These are phyloP conservation scores for Hevea brasiliensis DNA, from an alignment of 345 rosid species.

Conservation along the genomic window DNA sequence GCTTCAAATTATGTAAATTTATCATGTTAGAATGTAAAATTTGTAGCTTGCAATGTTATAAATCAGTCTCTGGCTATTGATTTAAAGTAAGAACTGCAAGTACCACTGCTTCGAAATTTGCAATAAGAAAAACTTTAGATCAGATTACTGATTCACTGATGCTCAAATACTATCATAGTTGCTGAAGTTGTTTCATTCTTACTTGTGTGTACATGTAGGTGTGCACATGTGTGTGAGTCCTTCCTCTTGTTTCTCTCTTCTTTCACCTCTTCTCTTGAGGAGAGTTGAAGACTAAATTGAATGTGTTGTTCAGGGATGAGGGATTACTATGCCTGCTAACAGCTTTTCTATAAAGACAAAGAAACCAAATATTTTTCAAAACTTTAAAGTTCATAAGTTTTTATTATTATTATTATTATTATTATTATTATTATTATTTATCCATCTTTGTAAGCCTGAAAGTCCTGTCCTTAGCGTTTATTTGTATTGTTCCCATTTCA, in stretches of 20 bases:
- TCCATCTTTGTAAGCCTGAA: not conserved
- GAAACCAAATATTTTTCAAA: not conserved
- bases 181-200: not conserved
- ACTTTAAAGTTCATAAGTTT: not conserved
- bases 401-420: too few relatives aligned
- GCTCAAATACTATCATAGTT: not conserved
- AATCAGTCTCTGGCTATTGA: not conserved
- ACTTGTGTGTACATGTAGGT: not conserved
- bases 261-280: not conserved
- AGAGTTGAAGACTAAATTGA: not conserved
- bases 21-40: not conserved
- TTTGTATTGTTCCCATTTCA: too few relatives aligned
- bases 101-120: not conserved
- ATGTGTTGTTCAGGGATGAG: not conserved
- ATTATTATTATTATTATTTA: not conserved
- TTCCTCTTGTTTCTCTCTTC: not conserved
- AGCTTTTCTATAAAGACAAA: not conserved
- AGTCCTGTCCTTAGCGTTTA: too few relatives aligned
- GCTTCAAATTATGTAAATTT: not conserved
- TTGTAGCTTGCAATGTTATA: not conserved
- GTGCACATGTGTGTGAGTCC: not conserved
- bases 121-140: not conserved
- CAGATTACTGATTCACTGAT: not conserved
- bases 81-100: not conserved
- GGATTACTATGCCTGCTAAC: not conserved